phyloP scores from a whole-genome alignment of 2,329 filamentous ascomycete genomes.

The Alternaria ethzedia region DNA sequence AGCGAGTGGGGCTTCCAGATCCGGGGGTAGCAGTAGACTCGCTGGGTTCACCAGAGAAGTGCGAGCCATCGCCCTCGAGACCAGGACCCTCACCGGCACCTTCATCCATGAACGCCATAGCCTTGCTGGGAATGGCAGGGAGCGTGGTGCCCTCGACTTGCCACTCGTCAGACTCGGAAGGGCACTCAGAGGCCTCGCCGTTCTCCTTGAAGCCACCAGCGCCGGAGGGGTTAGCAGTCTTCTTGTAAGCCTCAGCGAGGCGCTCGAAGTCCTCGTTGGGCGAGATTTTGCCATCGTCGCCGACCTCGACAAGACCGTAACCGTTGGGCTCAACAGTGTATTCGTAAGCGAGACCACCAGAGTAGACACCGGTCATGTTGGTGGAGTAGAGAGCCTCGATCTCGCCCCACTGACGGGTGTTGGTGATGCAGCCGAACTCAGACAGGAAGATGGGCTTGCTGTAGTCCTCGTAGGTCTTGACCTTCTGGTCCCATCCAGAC shows the following conservation, averaged over 20 bases:
- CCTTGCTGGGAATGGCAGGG: slow-evolving; percentile 63
- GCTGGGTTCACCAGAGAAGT: slow-evolving; percentile 41
- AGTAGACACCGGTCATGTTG: slow-evolving; percentile 90
- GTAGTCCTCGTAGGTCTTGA: slow-evolving; percentile 46
- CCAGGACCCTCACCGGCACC: slow-evolving; percentile 65
- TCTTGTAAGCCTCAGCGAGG: slow-evolving; percentile 58
- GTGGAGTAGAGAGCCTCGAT: slow-evolving; percentile 76
- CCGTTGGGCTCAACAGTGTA: slow-evolving; percentile 72
- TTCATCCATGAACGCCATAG: slow-evolving; percentile 61
- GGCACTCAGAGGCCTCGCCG: slow-evolving; percentile 62
- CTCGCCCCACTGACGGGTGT: slow-evolving; percentile 82
- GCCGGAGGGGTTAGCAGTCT: slow-evolving; percentile 59
- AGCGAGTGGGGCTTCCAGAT: slow-evolving; percentile 36
- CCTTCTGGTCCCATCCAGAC: slow-evolving; percentile 74
- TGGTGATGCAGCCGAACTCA: slow-evolving; percentile 88
- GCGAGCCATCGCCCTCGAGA: slow-evolving; percentile 57
- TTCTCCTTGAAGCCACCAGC: slow-evolving; percentile 64
- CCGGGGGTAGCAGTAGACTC: slow-evolving; percentile 36
- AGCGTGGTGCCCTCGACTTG: slow-evolving; percentile 59
- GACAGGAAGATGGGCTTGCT: slow-evolving; percentile 75
- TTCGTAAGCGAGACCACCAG: slow-evolving; percentile 94
- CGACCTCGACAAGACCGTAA: slow-evolving; percentile 79
- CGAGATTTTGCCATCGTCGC: slow-evolving; percentile 58
- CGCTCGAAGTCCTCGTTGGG: slow-evolving; percentile 69
- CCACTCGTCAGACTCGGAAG: slow-evolving; percentile 61